Evolutionary conservation across 179 eudicot species (phyloP), one percentile per base, ranked within the genome.

Genomic region (Drosera spatulata): DNA sequence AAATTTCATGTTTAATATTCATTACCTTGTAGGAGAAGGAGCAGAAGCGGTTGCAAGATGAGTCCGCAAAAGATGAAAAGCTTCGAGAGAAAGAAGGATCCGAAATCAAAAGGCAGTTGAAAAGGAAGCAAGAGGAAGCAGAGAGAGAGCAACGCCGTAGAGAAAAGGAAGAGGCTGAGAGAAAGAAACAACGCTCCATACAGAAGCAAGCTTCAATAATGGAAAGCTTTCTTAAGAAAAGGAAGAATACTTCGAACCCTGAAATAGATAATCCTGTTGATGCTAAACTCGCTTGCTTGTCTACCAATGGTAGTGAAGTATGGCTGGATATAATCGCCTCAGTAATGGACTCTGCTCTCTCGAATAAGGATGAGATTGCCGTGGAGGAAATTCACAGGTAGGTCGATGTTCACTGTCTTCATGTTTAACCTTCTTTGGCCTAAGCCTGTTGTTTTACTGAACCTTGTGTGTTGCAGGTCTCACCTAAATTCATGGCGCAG

Each of bases 151-250:
- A 72, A 56, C 76, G 86, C 3, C 88, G 88, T 22, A 76, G 68
- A 66, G 95, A 89, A 69, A 93, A 83, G 74, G 99, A 93, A 85
- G 91, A 89, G 66, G 80, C 97, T 70, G 97, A 81, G 60, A 56
- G 66, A 42, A 93, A 79, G 79, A 86, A 72, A 74, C 86, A 78
- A 68, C 84, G 72, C 13, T 59, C 86, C 56, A 56, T 89, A 55
- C 78, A 81, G 62, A 93, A 93, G 74, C 99, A 89, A 73, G 99
- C 97, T 58, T 86, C 97, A 56, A 60, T 89, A 12, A 89, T 93
- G 99, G 88, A 93, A 56, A 90, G 91, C 14, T 89, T 93, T 74
- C 80, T 93, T 41, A 83, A 78, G 61, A 78, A 66, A 68, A 77
- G 76, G 71, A 93, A 75, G 77, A 78, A 58, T 60, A 73, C 49